phyloP scores from a whole-genome alignment of 257 asterid genomes.

The Fraxinus americana region DNA sequence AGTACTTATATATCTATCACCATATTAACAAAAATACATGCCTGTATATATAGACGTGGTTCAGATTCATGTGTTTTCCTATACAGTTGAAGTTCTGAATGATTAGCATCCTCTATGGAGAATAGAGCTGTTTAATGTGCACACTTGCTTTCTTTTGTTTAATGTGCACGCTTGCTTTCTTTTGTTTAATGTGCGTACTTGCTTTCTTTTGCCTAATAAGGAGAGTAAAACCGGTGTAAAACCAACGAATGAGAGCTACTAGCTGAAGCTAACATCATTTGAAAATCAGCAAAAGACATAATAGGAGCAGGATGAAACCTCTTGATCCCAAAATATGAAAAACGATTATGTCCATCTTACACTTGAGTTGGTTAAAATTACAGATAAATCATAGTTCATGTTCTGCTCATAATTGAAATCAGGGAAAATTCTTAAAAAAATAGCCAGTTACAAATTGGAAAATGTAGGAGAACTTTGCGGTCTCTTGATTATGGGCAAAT shows the following conservation, averaged over 20 bases:
- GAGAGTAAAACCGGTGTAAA: background rate
- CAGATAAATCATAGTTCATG: background rate
- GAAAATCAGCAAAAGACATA: background rate
- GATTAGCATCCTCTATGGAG: too few species aligned
- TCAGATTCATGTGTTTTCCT: background rate
- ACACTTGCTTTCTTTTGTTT: background rate
- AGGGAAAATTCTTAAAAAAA: background rate
- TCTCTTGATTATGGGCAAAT: background rate
- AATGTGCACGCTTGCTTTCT: background rate
- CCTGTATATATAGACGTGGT: too few species aligned
- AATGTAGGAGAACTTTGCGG: background rate
- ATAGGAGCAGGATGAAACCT: background rate
- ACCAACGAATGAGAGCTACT: background rate
- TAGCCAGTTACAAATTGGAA: background rate
- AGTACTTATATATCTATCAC: too few species aligned
- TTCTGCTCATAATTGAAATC: background rate
- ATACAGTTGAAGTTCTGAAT: too few species aligned
- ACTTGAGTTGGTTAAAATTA: background rate
- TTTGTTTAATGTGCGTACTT: background rate
- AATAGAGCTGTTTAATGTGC: too few species aligned
- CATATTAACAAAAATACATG: too few species aligned
- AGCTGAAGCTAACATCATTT: background rate
- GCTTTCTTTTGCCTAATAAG: background rate
- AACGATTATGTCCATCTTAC: background rate
- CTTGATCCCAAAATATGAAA: background rate